Conservation (phyloP, 1,139 yeast genomes). For the Scheffersomyces insectosa region DNA sequence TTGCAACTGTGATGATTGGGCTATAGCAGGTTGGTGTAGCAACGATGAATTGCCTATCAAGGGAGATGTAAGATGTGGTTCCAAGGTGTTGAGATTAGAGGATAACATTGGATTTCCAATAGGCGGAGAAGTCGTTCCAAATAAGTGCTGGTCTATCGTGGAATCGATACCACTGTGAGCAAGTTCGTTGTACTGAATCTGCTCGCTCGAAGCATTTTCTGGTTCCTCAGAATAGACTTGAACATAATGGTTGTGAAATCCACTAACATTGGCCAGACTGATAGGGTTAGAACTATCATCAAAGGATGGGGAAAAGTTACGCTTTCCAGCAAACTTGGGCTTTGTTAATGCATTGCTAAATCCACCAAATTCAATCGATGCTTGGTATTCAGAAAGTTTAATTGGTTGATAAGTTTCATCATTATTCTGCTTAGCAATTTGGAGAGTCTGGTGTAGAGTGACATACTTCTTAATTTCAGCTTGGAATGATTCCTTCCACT, state of each 20-base stretch:
- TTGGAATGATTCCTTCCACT: constrained; percentile 36
- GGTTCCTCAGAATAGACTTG: constrained; percentile 25
- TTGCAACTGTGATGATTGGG: not conserved
- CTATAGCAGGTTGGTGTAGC: not conserved
- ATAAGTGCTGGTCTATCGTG: not conserved
- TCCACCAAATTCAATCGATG: constrained; percentile 47
- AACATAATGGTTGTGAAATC: constrained; percentile 23
- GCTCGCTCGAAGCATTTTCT: constrained; percentile 1
- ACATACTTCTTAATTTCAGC: constrained; percentile 35
- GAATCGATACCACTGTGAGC: not conserved
- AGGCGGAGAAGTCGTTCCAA: not conserved
- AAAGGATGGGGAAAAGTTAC: constrained; percentile 17
- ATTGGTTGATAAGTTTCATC: constrained; percentile 36
- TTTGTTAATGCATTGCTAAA: constrained; percentile 37
- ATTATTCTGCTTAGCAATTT: constrained; percentile 26
- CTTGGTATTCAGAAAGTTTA: constrained; percentile 38
- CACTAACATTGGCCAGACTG: constrained; percentile 3
- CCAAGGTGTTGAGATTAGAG: not conserved
- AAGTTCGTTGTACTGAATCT: not conserved
- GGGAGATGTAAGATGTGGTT: not conserved
- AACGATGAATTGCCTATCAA: not conserved
- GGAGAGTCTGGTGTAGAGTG: constrained; percentile 31
- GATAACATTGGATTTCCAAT: not conserved
- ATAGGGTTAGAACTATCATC: constrained; percentile 5
- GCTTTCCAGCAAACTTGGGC: constrained; percentile 10